Conservation (phyloP, 2,329 filamentous ascomycete species). For the Fusarium haematococcum region DNA sequence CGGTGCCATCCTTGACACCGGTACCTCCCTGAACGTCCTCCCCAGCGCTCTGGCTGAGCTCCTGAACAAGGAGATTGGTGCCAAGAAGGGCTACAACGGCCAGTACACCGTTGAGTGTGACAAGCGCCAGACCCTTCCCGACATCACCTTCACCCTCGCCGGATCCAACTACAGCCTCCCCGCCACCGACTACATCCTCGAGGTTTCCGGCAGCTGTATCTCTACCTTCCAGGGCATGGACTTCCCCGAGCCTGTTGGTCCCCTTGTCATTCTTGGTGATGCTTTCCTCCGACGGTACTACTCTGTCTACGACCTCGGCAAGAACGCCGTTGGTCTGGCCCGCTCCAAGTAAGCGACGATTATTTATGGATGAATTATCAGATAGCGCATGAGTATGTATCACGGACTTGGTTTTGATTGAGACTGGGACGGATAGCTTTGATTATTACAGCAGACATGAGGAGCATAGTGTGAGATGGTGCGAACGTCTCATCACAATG, state of each 20-base stretch:
- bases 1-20: constrained; percentile 97
- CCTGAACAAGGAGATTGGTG: constrained; percentile 96
- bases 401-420: constrained; percentile 33
- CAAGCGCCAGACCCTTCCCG: constrained; percentile 85
- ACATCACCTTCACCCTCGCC: constrained; percentile 89
- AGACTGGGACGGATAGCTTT: constrained; percentile 34
- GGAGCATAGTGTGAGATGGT: constrained; percentile 14
- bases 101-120: constrained; percentile 95
- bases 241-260: constrained; percentile 86
- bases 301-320: constrained; percentile 95
- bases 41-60: constrained; percentile 93
- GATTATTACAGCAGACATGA: constrained; percentile 26
- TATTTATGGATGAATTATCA: constrained; percentile 29
- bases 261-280: constrained; percentile 94
- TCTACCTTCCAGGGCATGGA: constrained; percentile 98
- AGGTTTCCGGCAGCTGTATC: constrained; percentile 95
- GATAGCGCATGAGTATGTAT: constrained; percentile 33
- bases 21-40: constrained; percentile 96
- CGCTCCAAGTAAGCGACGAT: constrained; percentile 72
- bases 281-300: constrained; percentile 88
- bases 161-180: constrained; percentile 94
- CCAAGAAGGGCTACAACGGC: constrained; percentile 97
- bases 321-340: constrained; percentile 88
- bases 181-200: constrained; percentile 93
- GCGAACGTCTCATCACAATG: constrained; percentile 26